Evolutionary conservation across 306 rosid genomes (phyloP).

Genomic region (Malus asiatica): DNA sequence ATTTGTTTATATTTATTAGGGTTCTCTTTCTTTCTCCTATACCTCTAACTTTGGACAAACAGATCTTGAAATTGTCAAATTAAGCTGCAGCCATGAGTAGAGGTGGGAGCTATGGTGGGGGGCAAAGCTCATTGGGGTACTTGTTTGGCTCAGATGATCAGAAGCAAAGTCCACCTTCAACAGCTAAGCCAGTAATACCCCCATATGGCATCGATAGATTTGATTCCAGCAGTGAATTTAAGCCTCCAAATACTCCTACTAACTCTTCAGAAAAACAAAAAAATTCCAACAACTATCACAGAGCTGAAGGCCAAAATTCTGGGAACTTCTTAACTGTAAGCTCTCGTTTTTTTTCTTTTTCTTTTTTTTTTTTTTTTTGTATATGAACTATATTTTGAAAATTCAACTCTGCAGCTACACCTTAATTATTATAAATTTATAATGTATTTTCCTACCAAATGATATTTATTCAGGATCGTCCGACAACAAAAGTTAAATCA

Average conservation of each 20-base stretch:
- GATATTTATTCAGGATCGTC: conserved; percentile 50
- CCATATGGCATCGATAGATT: conserved; percentile 50
- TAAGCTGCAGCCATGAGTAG: conserved; percentile 40
- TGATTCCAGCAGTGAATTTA: conserved; percentile 22
- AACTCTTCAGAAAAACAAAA: conserved; percentile 27
- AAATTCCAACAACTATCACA: conserved; percentile 31
- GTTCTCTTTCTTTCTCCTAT: conserved; percentile 3
- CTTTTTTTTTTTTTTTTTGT: not conserved
- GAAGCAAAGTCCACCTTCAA: conserved; percentile 27
- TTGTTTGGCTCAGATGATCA: conserved; percentile 59
- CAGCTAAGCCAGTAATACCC: conserved; percentile 26
- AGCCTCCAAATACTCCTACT: conserved; percentile 12
- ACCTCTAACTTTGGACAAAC: not conserved
- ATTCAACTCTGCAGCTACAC: not conserved
- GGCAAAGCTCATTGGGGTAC: conserved; percentile 64
- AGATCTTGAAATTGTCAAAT: not conserved
- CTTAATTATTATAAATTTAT: not conserved
- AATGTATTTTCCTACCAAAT: not conserved
- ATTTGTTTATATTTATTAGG: conserved; percentile 11
- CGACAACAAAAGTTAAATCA: conserved; percentile 67
- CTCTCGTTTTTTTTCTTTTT: not conserved
- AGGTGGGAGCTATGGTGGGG: conserved; percentile 69
- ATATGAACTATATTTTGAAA: not conserved
- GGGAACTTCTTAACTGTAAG: conserved; percentile 55
- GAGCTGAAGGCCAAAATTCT: conserved; percentile 44